Percentiles rank a stretch among this genome's conserved stretches.
phyloP scores from a whole-genome alignment of 2,329 filamentous ascomycete species.

The Myriosclerotinia curreyana region DNA sequence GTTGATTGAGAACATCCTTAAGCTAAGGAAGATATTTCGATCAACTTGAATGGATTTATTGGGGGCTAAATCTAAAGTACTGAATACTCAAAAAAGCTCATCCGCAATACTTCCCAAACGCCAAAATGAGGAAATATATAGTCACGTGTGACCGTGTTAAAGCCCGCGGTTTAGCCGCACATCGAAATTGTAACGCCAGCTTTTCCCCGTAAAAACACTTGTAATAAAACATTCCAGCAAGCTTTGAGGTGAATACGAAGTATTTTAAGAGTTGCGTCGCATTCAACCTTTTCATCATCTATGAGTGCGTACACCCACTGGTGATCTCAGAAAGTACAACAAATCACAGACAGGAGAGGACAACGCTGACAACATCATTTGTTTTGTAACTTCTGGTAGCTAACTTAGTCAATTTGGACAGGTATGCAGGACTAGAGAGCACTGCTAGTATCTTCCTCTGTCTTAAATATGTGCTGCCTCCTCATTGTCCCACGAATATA shows the following conservation, averaged over 20 bases:
- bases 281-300: too few species aligned
- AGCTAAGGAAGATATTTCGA: background rate
- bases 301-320: too few species aligned
- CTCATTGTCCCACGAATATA: constrained; percentile 1
- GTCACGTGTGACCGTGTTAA: background rate
- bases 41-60: background rate
- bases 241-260: too few species aligned
- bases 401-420: too few species aligned
- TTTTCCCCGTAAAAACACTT: too few species aligned
- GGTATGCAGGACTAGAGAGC: background rate
- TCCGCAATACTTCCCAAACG: background rate
- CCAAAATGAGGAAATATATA: background rate
- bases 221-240: too few species aligned
- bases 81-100: background rate
- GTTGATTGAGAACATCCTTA: constrained; percentile 11
- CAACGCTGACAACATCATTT: background rate
- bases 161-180: constrained; percentile 4
- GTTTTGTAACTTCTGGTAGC: background rate
- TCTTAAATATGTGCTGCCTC: background rate
- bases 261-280: too few species aligned
- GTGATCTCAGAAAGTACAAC: too few species aligned
- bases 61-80: too few species aligned
- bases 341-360: background rate
- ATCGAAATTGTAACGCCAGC: background rate
- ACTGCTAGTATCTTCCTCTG: background rate